Conservation (phyloP, 2,329 filamentous ascomycete species). For the Fonsecaea multimorphosa region DNA sequence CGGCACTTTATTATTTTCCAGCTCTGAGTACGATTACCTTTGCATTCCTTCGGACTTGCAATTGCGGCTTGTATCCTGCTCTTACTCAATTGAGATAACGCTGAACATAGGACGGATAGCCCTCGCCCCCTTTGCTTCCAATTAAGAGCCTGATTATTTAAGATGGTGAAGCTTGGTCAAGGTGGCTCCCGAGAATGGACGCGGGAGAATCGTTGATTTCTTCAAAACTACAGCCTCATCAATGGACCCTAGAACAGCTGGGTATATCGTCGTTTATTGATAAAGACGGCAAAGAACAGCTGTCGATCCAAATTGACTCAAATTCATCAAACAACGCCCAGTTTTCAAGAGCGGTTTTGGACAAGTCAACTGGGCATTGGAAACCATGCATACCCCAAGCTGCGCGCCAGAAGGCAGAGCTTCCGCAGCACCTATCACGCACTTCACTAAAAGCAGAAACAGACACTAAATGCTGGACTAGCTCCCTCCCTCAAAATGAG, state of each 20-base stretch:
- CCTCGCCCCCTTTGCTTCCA: not conserved
- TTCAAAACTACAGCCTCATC: not conserved
- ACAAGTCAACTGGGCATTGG: slow-evolving; percentile 17
- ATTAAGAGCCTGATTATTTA: not conserved
- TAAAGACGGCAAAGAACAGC: slow-evolving; percentile 21
- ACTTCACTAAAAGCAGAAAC: not conserved
- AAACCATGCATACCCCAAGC: not conserved
- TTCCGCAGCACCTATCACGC: not conserved
- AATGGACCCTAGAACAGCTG: slow-evolving; percentile 21
- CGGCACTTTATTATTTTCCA: not conserved
- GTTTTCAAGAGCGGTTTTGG: slow-evolving; percentile 10
- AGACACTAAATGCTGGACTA: slow-evolving; percentile 25
- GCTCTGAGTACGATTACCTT: not conserved
- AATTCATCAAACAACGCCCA: not conserved
- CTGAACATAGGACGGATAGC: not conserved
- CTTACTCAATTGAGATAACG: not conserved
- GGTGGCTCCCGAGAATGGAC: not conserved
- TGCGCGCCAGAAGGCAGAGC: not conserved
- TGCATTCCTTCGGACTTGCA: not conserved
- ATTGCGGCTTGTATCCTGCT: not conserved
- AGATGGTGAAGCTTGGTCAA: not conserved
- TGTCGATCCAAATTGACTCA: slow-evolving; percentile 21
- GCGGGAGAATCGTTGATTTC: not conserved
- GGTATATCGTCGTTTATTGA: slow-evolving; percentile 21
- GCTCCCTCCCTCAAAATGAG: slow-evolving; percentile 39